A percentile compares a stretch with the other conserved stretches of the same genome.
phyloP scores from a whole-genome alignment of 257 asterid genomes.

The Capsicum chinense region DNA sequence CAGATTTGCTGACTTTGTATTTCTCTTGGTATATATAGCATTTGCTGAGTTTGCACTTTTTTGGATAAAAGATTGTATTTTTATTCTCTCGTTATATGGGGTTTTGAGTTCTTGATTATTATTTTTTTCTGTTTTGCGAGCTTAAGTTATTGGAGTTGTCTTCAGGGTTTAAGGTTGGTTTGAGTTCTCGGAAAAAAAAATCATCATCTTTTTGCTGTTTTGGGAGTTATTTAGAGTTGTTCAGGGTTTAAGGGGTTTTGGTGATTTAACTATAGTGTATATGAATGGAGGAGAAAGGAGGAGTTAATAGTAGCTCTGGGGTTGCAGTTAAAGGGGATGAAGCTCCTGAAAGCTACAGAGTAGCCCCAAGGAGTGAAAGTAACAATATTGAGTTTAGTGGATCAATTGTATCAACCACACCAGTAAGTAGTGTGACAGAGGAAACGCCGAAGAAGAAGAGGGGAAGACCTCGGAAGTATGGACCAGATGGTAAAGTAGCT shows the following conservation, averaged over 20 bases:
- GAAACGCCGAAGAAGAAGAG: constrained; percentile 69
- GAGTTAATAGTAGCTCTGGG: constrained; percentile 58
- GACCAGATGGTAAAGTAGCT: constrained; percentile 50
- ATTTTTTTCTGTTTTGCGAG: background rate
- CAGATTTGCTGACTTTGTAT: constrained; percentile 43
- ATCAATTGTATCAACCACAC: constrained; percentile 50
- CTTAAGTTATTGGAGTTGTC: background rate
- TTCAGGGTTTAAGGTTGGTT: background rate
- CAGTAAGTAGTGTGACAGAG: constrained; percentile 40
- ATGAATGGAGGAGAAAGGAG: constrained; percentile 82
- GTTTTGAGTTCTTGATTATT: background rate
- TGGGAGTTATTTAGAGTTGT: background rate
- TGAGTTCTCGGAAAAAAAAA: background rate
- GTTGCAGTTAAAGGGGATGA: constrained; percentile 59
- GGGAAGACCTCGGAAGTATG: constrained; percentile 91
- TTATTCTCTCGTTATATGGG: background rate
- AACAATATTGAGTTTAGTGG: constrained; percentile 46
- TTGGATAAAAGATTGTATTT: constrained; percentile 34
- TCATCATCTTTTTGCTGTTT: background rate
- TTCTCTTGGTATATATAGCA: constrained; percentile 34
- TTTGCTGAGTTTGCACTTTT: constrained; percentile 39
- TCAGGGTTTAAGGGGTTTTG: constrained; percentile 24
- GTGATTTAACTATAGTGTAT: constrained; percentile 38
- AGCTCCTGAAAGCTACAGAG: constrained; percentile 64
- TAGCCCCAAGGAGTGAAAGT: constrained; percentile 60